Evolutionary conservation across 208 protist species (phyloP).

Genomic region (Wallacemonas sp.): DNA sequence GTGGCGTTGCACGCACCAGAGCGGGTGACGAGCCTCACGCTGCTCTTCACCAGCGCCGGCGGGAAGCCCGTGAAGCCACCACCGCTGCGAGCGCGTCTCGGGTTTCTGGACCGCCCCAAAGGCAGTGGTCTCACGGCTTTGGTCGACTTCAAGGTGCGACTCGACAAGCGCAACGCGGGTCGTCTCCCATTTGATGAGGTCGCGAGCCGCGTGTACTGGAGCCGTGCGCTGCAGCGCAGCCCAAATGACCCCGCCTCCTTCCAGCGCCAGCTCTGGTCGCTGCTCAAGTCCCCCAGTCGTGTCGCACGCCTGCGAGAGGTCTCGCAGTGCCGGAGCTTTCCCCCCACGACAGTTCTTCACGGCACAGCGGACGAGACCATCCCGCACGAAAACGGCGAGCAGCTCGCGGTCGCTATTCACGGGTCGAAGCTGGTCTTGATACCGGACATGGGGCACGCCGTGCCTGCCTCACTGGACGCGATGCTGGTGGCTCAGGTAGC

Average conservation of each 20-base stretch:
- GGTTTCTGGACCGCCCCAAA: constrained; percentile 25
- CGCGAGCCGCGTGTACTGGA: constrained; percentile 7
- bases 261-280: constrained; percentile 54
- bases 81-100: constrained; percentile 4
- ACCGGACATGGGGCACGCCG: constrained; percentile 30
- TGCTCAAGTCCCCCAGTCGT: constrained; percentile 50
- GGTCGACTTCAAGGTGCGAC: constrained; percentile 5
- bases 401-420: constrained; percentile 23
- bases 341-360: constrained; percentile 37
- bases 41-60: constrained; percentile 11
- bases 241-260: constrained; percentile 14
- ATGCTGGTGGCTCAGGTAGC: background rate
- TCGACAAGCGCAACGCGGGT: background rate
- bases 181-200: constrained; percentile 1
- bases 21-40: constrained; percentile 5
- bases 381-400: constrained; percentile 23
- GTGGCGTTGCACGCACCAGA: constrained; percentile 28
- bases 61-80: background rate
- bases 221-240: background rate
- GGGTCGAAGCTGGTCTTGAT: constrained; percentile 18
- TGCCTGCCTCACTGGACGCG: constrained; percentile 16
- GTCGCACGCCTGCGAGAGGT: constrained; percentile 35
- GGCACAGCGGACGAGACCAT: constrained; percentile 31
- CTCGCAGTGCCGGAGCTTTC: constrained; percentile 10
- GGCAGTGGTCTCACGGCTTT: background rate